Evolutionary conservation across 176 grass and related monocot species (phyloP).

Genomic region (Oryza coarctata): DNA sequence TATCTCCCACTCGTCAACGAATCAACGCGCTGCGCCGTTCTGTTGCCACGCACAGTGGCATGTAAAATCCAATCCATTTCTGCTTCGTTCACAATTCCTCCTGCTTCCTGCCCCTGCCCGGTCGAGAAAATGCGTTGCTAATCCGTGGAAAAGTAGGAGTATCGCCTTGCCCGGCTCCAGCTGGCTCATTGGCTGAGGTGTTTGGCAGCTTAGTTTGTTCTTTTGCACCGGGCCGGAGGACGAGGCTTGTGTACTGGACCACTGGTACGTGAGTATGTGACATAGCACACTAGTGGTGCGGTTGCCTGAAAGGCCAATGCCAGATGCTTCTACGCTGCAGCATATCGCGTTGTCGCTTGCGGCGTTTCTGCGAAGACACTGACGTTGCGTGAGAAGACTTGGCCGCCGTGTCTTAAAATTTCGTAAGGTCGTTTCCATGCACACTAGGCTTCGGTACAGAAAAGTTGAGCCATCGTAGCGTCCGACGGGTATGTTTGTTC

Average conservation of each 20-base stretch:
- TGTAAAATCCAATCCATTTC: neutral
- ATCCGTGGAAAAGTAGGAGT: neutral
- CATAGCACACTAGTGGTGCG: too few species aligned
- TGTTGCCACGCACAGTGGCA: neutral
- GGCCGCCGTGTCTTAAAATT: neutral
- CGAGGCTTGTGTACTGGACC: neutral
- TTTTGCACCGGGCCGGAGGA: neutral
- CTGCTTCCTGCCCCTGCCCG: neutral
- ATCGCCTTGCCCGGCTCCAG: neutral
- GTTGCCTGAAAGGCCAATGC: too few species aligned
- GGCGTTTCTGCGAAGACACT: neutral
- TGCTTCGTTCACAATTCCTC: neutral
- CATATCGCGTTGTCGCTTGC: neutral
- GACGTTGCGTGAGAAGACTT: neutral
- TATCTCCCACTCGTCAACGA: neutral
- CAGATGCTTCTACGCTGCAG: conserved; percentile 14
- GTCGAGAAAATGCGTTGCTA: neutral
- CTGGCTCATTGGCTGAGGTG: neutral
- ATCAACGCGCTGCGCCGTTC: neutral
- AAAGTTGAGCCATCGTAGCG: too few species aligned
- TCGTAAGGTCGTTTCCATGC: neutral
- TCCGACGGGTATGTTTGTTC: neutral
- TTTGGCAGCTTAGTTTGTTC: neutral
- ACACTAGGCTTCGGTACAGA: neutral
- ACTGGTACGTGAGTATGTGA: too few species aligned